Evolutionary conservation across 2,329 filamentous ascomycete species (phyloP), one percentile per base, ranked within the genome.

Genomic region (Fusarium luffae): DNA sequence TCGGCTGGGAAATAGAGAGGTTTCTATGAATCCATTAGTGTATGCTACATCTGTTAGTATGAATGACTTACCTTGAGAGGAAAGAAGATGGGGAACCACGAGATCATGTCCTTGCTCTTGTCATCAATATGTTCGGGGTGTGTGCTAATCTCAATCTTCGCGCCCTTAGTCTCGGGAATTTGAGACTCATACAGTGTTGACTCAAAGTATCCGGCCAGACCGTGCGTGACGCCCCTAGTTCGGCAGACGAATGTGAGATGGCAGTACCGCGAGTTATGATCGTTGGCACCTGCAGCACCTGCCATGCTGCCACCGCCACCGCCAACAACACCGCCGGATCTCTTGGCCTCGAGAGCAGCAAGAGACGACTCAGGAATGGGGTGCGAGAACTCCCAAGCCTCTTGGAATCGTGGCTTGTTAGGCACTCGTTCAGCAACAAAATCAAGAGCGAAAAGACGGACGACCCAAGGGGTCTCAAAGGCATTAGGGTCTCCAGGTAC

Each of bases 31-130:
- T 47, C 13, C 74, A 41, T 66, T 21, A 64, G 52, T 19, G n/a
- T 11, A 25, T 1, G 14, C 18, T 10, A 5, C 18, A n/a, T 7
- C 6, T 47, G 16, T 19, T 40, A 11, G 2, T 2, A 3, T 1
- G 32, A 18, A 37, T 3, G 19, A 27, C 87, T 76, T 84, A 94
- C 94, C 89, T 96, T 97, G 16, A 99, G 82, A 0, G 97, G 96
- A 77, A 99, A 99, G 82, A 95, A 98, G 30, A 99, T 98, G 2
- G 96, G 96, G 79, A 99, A 99, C 96, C 96, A 99, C 58, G 93
- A 97, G 69, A 98, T 97, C 97, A 99, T 99, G 75, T 97, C 94
- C 77, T 92, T 92, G 84, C 94, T 97, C 87, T 98, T 98, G 60
- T 84, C 83, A 59, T 96, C 93, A 81, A 99, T 98, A 30, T 91